Base-by-base conservation (phyloP, 2,329 filamentous ascomycete genomes). In the Claviceps capensis region DNA sequence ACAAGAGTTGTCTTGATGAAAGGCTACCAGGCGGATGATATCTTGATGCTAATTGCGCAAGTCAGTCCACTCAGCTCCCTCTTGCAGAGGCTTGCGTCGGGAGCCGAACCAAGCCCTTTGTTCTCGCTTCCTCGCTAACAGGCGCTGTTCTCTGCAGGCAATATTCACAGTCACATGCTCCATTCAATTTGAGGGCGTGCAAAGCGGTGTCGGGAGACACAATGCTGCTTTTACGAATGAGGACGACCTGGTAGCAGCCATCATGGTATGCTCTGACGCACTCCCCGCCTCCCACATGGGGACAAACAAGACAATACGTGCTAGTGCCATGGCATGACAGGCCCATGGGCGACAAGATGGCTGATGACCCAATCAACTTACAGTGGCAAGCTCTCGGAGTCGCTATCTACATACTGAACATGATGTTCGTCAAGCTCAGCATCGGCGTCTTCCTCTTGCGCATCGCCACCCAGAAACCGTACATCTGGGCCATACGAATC, bases 351-450 rank as follows among this genome's bases (percentile, higher is more conserved):
- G 23, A 9, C 7, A 42, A 30, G 37, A 36, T 40, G 22, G 30
- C 53, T 50, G 43, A 54, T 8, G 17, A 36, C 17, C 9, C 30
- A 36, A 26, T 22, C n/a, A 6, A 36, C 6, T 2, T 36, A 23
- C 22, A 76, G 69, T 77, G 70, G 64, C 75, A 78, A 65, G 72
- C 75, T 23, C 57, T 78, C 34, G 72, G 73, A 11, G 74, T 74
- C 1, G 72, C 69, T 6, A 71, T 70, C 2, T 78, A 78, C 52
- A 64, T 78, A 45, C 55, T 71, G 9, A 69, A 76, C 54, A 79
- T 79, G 75, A 72, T 77, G 68, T 72, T 79, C 54, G 72, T 77
- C 62, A 79, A 79, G 62, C 62, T 78, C 49, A 76, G 76, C 62
- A 77, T 79, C 47, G 72, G 70, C 37, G 64, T 77, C 53, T 77